Evolutionary conservation across 129 eudicot species (phyloP), one percentile per base, ranked within the genome.

Genomic region (Arctium lappa): DNA sequence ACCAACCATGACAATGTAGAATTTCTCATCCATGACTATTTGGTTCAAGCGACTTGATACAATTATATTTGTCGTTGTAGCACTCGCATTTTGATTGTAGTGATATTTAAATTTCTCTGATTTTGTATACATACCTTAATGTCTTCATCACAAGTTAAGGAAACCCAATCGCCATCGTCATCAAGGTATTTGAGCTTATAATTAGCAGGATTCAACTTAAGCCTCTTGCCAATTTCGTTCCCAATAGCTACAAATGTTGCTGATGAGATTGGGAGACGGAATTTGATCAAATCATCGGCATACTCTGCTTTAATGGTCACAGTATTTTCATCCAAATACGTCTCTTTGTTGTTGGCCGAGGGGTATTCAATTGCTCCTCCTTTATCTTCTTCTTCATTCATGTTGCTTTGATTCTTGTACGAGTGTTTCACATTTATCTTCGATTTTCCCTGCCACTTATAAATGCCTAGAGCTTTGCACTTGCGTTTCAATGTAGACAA

Each of bases 251-350:
- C 78, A 13, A 72, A 82, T 62, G 80, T 85, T 38, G 74, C 82
- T 33, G 78, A 73, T 6, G 68, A 30, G 16, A 77, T 38, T 46
- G 73, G 70, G 34, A 85, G 81, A 71, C 15, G 12, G 16, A 82
- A 85, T 63, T 74, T 82, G 27, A 82, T 70, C 15, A 75, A 72
- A 38, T 69, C 31, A 69, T 9, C 72, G 8, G 29, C 46, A 74
- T 74, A 46, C 71, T 75, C 60, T 30, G 78, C 91, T 72, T 88
- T 82, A 79, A 88, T 70, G 22, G 75, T 82, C 22, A 82, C 22
- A 5, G 36, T 77, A 37, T 68, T 27, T 27, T 4, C 56, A 37
- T 74, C 74, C 63, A 15, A 53, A 53, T 22, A 2, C 63, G 22
- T 53, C 63, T 53, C 30, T 65, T 7, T 10, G 22, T 16, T 42